Base-by-base conservation (phyloP, 2,329 filamentous ascomycete genomes). In the Pseudogymnoascus sp. region DNA sequence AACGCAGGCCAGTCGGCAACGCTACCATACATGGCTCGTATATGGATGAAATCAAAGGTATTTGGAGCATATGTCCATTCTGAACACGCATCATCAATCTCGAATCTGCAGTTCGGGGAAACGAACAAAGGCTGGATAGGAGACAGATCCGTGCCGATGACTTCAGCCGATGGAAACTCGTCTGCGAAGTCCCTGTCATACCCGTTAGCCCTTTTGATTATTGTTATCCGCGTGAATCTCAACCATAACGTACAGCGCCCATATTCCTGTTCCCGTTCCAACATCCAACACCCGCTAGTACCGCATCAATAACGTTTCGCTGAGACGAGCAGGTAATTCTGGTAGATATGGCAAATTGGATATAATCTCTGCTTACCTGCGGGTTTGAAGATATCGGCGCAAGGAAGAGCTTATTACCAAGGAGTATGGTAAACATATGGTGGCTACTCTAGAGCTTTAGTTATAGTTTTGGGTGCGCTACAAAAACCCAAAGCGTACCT, bases 71-170 rank as follows among this genome's bases (percentile, higher is more conserved):
- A 33, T 3, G 28, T 33, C 28, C 28, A 33, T 33, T 33, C 28
- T 33, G 28, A 33, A 33, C 28, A 33, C 3, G 28, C 28, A 33
- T 33, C 28, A 33, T 33, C 28, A 12, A 33, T 33, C 12, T 33
- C 28, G 9, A 33, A 33, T 33, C 33, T 34, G 33, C 33, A 34
- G 65, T 88, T 88, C 45, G 76, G 74, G 0, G 83, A 82, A 5
- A 84, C 77, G 33, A 34, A 34, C 12, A 73, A 73, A 5, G 71
- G 70, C 45, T 72, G 70, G 28, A 70, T 71, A 33, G 28, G 28
- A 33, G 28, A 33, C 28, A 33, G 12, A 10, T 33, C 28, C 28
- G 28, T 33, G 28, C 28, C 28, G 28, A 33, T 33, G 28, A 33
- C 28, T 33, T 33, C 28, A 33, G 28, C 28, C 4, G 28, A 33